Conservation (phyloP, 1,284 basidiomycete species). For the Boletellus deceptivus region DNA sequence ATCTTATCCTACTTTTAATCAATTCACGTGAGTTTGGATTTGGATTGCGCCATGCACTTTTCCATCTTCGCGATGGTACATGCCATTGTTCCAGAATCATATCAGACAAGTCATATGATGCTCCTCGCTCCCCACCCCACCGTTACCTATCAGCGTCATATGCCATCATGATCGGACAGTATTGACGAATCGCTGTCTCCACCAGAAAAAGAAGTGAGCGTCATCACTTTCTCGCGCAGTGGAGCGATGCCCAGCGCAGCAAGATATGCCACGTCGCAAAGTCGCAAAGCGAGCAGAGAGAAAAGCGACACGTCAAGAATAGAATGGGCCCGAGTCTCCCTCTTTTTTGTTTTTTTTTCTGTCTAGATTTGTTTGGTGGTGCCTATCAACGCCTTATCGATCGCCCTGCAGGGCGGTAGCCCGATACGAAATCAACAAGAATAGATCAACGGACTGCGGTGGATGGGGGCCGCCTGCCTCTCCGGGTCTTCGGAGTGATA, state of each 20-base stretch:
- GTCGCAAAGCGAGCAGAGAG: neutral
- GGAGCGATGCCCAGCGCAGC: neutral
- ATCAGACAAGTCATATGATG: neutral
- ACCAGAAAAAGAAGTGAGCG: no score
- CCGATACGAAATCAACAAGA: constrained; percentile 12
- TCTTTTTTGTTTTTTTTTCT: neutral
- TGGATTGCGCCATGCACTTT: neutral
- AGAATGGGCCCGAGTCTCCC: constrained; percentile 1
- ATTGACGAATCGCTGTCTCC: neutral
- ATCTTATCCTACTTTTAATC: constrained; percentile 11
- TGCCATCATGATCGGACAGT: neutral
- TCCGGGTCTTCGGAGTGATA: constrained; percentile 13
- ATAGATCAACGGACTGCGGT: constrained; percentile 10
- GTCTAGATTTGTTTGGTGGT: constrained; percentile 8
- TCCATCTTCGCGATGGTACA: neutral
- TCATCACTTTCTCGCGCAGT: neutral
- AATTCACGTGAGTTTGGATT: constrained; percentile 4
- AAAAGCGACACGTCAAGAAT: neutral
- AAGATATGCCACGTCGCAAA: neutral
- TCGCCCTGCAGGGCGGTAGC: constrained; percentile 7
- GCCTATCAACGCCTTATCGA: constrained; percentile 22
- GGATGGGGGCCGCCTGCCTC: constrained; percentile 6
- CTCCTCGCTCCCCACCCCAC: neutral
- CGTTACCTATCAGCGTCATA: neutral
- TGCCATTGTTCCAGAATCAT: constrained; percentile 1